Evolutionary conservation across 768 basidiomycete genomes (phyloP).

Genomic region (Inosperma sp.): DNA sequence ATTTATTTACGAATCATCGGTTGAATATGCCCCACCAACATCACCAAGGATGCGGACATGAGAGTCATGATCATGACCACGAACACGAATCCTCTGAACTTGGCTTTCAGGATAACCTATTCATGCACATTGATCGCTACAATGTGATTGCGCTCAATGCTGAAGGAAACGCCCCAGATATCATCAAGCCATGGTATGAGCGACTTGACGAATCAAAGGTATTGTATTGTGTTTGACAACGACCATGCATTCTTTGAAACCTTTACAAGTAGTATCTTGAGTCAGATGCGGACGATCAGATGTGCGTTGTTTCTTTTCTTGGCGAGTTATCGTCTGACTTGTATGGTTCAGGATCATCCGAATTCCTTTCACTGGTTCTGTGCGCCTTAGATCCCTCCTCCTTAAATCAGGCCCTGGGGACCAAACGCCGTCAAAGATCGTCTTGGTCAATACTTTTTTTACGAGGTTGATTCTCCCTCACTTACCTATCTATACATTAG

Average conservation of each 20-base stretch:
- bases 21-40: slow-evolving; percentile 53
- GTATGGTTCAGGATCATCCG: slow-evolving; percentile 59
- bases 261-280: slow-evolving; percentile 57
- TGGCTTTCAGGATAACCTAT: slow-evolving; percentile 69
- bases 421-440: slow-evolving; percentile 69
- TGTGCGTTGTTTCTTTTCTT: slow-evolving; percentile 41
- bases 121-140: slow-evolving; percentile 64
- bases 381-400: slow-evolving; percentile 77
- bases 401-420: slow-evolving; percentile 80
- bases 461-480: neutral
- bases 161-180: slow-evolving; percentile 41
- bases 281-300: slow-evolving; percentile 88
- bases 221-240: slow-evolving; percentile 15
- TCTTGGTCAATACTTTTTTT: slow-evolving; percentile 43
- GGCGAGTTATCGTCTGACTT: slow-evolving; percentile 1
- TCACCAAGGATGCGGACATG: slow-evolving; percentile 53
- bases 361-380: slow-evolving; percentile 82
- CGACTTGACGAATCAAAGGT: slow-evolving; percentile 70
- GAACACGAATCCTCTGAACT: slow-evolving; percentile 51
- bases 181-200: slow-evolving; percentile 87
- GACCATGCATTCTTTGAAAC: neutral
- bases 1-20: slow-evolving; percentile 11
- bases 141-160: slow-evolving; percentile 83
- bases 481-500: slow-evolving; percentile 32
- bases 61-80: slow-evolving; percentile 54